These are phyloP conservation scores for Aspergillus novoparasiticus DNA, from an alignment of 2,329 filamentous ascomycete genomes.

Conservation along the genomic window DNA sequence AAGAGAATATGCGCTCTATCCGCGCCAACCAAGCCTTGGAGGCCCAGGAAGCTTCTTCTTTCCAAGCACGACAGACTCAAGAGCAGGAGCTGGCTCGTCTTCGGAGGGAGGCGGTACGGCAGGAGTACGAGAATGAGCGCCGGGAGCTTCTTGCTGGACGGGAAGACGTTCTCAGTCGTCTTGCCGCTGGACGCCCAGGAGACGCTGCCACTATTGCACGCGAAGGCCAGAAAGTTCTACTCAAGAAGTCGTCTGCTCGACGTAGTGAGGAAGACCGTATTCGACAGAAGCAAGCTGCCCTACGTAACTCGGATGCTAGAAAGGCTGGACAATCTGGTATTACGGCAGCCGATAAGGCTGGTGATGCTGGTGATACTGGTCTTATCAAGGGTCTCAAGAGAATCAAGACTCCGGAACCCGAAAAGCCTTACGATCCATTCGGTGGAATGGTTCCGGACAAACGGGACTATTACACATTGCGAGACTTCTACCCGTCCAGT, in stretches of 20 bases:
- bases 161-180: conserved; percentile 69
- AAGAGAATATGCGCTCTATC: conserved; percentile 66
- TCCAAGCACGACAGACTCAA: conserved; percentile 52
- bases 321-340: conserved; percentile 24
- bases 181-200: conserved; percentile 63
- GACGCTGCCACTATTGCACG: conserved; percentile 59
- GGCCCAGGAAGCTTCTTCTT: conserved; percentile 50
- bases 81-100: conserved; percentile 69
- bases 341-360: conserved; percentile 29
- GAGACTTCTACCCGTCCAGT: conserved; percentile 71
- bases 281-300: conserved; percentile 47
- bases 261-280: conserved; percentile 58
- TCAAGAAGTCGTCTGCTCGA: conserved; percentile 69
- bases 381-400: conserved; percentile 80
- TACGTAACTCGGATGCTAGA: conserved; percentile 37
- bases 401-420: conserved; percentile 60
- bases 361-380: conserved; percentile 35
- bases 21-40: conserved; percentile 52
- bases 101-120: conserved; percentile 63
- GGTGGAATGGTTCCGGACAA: conserved; percentile 67
- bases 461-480: conserved; percentile 70
- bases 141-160: conserved; percentile 64
- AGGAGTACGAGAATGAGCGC: conserved; percentile 72
- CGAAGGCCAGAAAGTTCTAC: conserved; percentile 61
- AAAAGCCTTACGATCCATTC: conserved; percentile 86